Evolutionary conservation across 169 alveolate species (phyloP).

Genomic region (Eimeria sp.): DNA sequence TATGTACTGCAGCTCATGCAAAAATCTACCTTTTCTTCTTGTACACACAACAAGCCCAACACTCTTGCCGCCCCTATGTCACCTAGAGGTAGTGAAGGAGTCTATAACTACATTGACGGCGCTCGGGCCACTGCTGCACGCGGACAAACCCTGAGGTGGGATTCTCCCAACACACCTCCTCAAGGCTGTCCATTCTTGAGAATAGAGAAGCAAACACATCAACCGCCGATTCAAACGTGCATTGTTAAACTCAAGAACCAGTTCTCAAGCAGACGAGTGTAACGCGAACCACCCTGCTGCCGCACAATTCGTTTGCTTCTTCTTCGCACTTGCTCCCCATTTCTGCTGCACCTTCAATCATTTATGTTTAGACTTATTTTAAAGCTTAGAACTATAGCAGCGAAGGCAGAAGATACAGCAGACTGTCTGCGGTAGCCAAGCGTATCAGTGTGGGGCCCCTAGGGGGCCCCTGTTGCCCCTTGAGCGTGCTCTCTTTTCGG

Average conservation of each 20-base stretch:
- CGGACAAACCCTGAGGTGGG: not conserved
- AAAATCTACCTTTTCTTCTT: not conserved
- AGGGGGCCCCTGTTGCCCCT: not conserved
- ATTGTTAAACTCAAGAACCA: not conserved
- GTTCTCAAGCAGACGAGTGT: not conserved
- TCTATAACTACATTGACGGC: too few relatives aligned
- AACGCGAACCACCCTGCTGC: not conserved
- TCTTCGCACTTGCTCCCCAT: not conserved
- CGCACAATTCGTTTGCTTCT: too few relatives aligned
- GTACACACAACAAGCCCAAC: not conserved
- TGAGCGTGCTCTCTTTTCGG: not conserved
- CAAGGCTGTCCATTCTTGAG: not conserved
- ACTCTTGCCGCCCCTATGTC: not conserved
- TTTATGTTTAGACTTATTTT: not conserved
- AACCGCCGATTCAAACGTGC: not conserved
- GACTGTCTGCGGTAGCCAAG: not conserved
- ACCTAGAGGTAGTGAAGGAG: not conserved
- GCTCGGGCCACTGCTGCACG: not conserved
- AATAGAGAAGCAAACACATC: not conserved
- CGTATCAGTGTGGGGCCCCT: not conserved
- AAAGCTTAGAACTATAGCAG: not conserved
- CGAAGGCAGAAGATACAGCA: not conserved
- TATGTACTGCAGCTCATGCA: not conserved
- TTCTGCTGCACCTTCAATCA: not conserved
- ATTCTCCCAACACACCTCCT: too few relatives aligned